These are phyloP conservation scores for Aethionema arabicum DNA, from an alignment of 345 rosid genomes.

Conservation along the genomic window DNA sequence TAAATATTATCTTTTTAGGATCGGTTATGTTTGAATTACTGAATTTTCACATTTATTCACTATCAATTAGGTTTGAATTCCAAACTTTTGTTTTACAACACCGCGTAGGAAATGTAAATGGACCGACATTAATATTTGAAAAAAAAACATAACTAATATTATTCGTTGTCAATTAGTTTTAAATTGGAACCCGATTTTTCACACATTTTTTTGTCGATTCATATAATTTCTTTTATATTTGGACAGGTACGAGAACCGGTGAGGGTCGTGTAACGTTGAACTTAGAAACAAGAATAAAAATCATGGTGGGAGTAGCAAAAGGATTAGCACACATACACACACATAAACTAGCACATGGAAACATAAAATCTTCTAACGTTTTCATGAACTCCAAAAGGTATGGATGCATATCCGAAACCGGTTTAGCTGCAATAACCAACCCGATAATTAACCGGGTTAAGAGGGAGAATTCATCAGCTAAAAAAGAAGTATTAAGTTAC, in stretches of 20 bases:
- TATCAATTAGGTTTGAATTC: too few relatives aligned
- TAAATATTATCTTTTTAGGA: too few relatives aligned
- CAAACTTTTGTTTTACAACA: too few relatives aligned
- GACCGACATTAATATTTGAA: too few relatives aligned
- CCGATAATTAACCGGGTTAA: slow-evolving; percentile 47
- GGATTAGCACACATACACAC: slow-evolving; percentile 72
- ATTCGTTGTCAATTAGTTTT: too few relatives aligned
- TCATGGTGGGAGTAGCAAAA: slow-evolving; percentile 76
- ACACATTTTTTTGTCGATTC: not conserved
- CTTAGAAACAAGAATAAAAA: slow-evolving; percentile 65
- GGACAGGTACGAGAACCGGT: slow-evolving; percentile 52
- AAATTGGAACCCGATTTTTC: slow-evolving; percentile 1
- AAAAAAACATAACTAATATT: too few relatives aligned
- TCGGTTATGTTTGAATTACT: too few relatives aligned
- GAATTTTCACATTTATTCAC: too few relatives aligned
- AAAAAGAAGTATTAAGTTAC: slow-evolving; percentile 38
- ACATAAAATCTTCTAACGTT: slow-evolving; percentile 83
- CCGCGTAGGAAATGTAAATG: too few relatives aligned
- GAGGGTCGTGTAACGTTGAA: slow-evolving; percentile 49
- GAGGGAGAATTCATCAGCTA: slow-evolving; percentile 47
- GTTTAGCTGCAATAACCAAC: slow-evolving; percentile 67
- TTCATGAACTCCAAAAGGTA: slow-evolving; percentile 54
- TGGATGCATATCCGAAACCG: slow-evolving; percentile 78
- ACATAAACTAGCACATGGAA: slow-evolving; percentile 79
- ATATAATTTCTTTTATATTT: not conserved